Percentiles rank a stretch among this genome's conserved stretches.
Conservation (phyloP, 106 monocot genomes). For the Chionographis japonica region DNA sequence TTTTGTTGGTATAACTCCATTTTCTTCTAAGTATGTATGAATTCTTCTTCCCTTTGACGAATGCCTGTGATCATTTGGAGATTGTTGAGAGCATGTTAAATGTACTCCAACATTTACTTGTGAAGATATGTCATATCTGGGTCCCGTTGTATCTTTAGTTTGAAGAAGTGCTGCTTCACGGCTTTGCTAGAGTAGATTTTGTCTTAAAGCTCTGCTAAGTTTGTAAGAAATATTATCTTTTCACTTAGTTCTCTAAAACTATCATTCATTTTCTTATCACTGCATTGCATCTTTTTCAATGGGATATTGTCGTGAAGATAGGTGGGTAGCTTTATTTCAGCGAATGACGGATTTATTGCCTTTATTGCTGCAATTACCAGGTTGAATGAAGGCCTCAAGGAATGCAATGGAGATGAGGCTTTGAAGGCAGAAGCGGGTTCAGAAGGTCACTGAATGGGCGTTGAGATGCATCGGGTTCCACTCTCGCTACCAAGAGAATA, state of each 20-base stretch:
- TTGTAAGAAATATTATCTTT: too few species aligned
- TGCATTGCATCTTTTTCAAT: too few species aligned
- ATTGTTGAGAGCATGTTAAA: slow-evolving; percentile 1
- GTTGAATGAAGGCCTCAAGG: slow-evolving; percentile 84
- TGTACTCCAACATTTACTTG: background rate
- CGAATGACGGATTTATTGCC: too few species aligned
- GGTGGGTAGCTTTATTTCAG: background rate
- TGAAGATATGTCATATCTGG: background rate
- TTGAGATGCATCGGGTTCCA: slow-evolving; percentile 86
- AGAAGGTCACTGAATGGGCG: slow-evolving; percentile 97
- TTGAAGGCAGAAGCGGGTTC: slow-evolving; percentile 90
- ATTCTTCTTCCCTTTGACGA: background rate
- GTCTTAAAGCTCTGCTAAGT: too few species aligned
- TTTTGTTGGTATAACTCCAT: too few species aligned
- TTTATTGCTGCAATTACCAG: slow-evolving; percentile 24
- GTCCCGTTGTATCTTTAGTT: background rate
- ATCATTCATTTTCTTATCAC: too few species aligned
- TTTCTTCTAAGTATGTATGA: background rate
- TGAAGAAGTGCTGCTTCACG: background rate
- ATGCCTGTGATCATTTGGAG: background rate
- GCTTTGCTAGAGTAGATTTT: background rate
- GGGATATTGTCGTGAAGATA: too few species aligned
- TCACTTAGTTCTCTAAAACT: too few species aligned
- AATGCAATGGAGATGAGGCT: slow-evolving; percentile 80
- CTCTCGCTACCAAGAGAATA: slow-evolving; percentile 41